Percentiles rank a stretch among this genome's conserved stretches.
These are phyloP conservation scores for Hymenoscyphus fructigenus DNA, from an alignment of 2,329 filamentous ascomycete genomes.

Conservation along the genomic window DNA sequence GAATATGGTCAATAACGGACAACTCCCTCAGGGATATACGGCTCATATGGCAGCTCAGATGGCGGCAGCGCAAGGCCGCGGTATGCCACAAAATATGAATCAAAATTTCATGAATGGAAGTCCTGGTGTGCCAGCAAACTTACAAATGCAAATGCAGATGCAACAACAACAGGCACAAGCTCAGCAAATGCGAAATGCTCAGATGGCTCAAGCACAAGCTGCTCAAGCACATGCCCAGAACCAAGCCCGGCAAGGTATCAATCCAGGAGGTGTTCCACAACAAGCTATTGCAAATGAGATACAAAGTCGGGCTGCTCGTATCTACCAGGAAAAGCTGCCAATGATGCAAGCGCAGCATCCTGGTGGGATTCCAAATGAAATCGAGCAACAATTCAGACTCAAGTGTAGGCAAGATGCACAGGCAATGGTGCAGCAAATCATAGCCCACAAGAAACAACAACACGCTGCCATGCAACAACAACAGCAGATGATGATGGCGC, in stretches of 20 bases:
- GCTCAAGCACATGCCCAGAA: conserved; percentile 6
- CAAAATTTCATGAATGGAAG: conserved; percentile 36
- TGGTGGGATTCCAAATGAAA: conserved; percentile 22
- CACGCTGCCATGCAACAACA: conserved; percentile 8
- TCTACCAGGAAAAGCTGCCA: conserved; percentile 2
- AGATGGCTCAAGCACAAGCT: conserved; percentile 19
- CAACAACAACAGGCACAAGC: conserved; percentile 29
- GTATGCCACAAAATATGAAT: conserved; percentile 30
- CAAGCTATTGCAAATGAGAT: conserved; percentile 10
- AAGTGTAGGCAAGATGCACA: conserved; percentile 20
- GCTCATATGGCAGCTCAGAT: conserved; percentile 20
- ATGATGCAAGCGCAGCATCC: background rate
- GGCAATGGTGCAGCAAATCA: conserved; percentile 17
- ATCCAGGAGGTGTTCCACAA: conserved; percentile 1
- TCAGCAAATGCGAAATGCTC: conserved; percentile 24
- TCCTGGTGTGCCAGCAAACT: conserved; percentile 38
- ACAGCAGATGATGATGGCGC: conserved; percentile 28
- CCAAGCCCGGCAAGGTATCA: conserved; percentile 1
- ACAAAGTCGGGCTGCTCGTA: background rate
- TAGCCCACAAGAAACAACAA: background rate
- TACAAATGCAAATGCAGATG: conserved; percentile 39
- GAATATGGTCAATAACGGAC: conserved; percentile 16
- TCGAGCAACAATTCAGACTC: conserved; percentile 15
- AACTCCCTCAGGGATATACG: conserved; percentile 25
- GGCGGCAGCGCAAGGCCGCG: conserved; percentile 10